Evolutionary conservation across 805 yeast species (phyloP), one percentile per base, ranked within the genome.

Genomic region (Zygosaccharomyces kombuchaensis): DNA sequence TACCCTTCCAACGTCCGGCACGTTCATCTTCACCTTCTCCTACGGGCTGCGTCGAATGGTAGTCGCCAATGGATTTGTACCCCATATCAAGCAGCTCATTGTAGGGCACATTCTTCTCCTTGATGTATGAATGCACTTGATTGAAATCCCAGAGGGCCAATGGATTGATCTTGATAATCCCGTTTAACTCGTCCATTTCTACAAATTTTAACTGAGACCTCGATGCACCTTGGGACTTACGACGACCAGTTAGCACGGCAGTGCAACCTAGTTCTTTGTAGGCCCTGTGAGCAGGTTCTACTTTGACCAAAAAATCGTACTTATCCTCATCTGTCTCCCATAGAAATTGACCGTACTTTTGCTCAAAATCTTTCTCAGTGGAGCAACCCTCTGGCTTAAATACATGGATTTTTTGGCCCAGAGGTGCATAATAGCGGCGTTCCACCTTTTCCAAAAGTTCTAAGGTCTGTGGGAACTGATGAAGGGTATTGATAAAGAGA

Each of bases 1-100:
- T 77, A 2, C 96, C 97, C 71, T 85, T 84, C 98, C 98, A 91
- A 59, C 98, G 78, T 1, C 98, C 98, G n/a, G 93, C 80, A 53
- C 98, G 77, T 65, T 91, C 98, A 60, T 91, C 97, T 62, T 88
- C 97, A 8, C 95, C 96, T 36, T 85, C 96, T 6, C 70, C 75
- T 9, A 87, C 95, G 2, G 98, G 97, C 25, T 69, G 80, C 0
- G 98, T 91, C 1, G 96, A 87, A 65, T 91, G 98, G 78, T 90
- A 91, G 65, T 91, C 98, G 1, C 98, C 98, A 12, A 91, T 78
- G 0, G 96, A 87, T 59, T 88, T 82, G 67, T 90, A 91, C 0
- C 97, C 97, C 45, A 81, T 69, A 65, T 89, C 91, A 30, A 91
- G 69, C 27, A 91, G 72, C 50, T 78, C 88, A 60, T 91, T 91